These are phyloP conservation scores for Leucosporidium creatinivorum DNA, from an alignment of 768 basidiomycete genomes.

Conservation along the genomic window DNA sequence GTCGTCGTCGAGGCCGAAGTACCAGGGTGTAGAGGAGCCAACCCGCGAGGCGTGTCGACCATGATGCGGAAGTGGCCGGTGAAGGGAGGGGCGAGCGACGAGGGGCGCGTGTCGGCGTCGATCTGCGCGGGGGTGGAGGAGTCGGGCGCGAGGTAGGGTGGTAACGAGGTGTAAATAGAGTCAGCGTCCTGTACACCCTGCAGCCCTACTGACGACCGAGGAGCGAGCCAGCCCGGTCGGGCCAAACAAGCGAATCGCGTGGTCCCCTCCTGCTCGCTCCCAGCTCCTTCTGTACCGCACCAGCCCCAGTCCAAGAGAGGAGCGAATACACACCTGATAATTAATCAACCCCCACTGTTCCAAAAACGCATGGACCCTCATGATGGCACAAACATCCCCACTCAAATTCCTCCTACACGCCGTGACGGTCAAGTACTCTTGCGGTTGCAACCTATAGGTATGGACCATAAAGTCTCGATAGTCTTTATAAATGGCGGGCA, in stretches of 20 bases:
- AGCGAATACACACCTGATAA: slow-evolving; percentile 71
- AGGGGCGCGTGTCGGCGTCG: slow-evolving; percentile 91
- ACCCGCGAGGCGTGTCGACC: slow-evolving; percentile 89
- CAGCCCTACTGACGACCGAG: background rate
- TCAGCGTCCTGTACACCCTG: background rate
- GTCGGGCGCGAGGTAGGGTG: no score
- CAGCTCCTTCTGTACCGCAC: no score
- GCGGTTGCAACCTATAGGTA: slow-evolving; percentile 86
- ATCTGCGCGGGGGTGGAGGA: slow-evolving; percentile 58
- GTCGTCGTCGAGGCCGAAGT: slow-evolving; percentile 27
- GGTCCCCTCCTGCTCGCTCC: no score
- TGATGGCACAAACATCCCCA: slow-evolving; percentile 95
- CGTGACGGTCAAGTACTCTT: slow-evolving; percentile 93
- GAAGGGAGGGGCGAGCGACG: slow-evolving; percentile 89
- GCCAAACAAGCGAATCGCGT: background rate
- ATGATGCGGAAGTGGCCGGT: slow-evolving; percentile 98
- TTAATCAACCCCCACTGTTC: slow-evolving; percentile 99
- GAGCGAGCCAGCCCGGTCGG: no score
- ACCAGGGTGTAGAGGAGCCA: slow-evolving; percentile 74
- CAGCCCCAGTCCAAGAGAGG: background rate
- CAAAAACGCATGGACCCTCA: slow-evolving; percentile 97
- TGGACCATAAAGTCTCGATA: slow-evolving; percentile 99
- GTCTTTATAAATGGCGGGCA: slow-evolving; percentile 95
- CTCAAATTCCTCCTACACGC: slow-evolving; percentile 93
- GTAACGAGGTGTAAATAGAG: slow-evolving; percentile 3